Percentiles rank a stretch among this genome's conserved stretches.
Evolutionary conservation across 2,329 filamentous ascomycete species (phyloP).

Genomic region (Drechslerella coelobrocha): DNA sequence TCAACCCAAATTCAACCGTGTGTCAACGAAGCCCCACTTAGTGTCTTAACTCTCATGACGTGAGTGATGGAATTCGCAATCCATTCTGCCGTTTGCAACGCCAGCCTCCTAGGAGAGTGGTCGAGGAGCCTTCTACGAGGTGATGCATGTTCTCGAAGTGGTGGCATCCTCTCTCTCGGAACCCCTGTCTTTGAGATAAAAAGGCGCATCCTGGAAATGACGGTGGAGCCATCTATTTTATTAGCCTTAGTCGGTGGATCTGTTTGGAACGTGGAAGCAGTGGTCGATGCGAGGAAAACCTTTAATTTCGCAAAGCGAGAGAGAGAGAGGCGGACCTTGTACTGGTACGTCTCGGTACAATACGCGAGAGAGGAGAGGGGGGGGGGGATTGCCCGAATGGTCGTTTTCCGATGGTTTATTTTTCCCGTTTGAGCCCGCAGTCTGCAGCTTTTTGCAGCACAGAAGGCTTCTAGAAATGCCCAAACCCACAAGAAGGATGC

Average conservation of each 20-base stretch:
- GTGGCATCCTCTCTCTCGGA: slow-evolving; percentile 17
- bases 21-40: slow-evolving; percentile 47
- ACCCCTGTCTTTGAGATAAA: slow-evolving; percentile 24
- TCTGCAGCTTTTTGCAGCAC: slow-evolving; percentile 34
- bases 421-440: slow-evolving; percentile 25
- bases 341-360: slow-evolving; percentile 51
- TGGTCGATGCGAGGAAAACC: slow-evolving; percentile 39
- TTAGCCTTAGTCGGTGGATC: slow-evolving; percentile 34
- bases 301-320: slow-evolving; percentile 50
- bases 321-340: slow-evolving; percentile 43
- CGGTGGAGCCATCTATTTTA: slow-evolving; percentile 41
- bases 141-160: slow-evolving; percentile 29
- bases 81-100: slow-evolving; percentile 41
- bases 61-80: slow-evolving; percentile 50
- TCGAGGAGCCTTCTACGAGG: not conserved
- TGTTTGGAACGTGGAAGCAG: slow-evolving; percentile 49
- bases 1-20: slow-evolving; percentile 43
- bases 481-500: slow-evolving; percentile 12
- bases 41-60: slow-evolving; percentile 48
- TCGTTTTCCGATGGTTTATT: slow-evolving; percentile 20
- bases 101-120: slow-evolving; percentile 38
- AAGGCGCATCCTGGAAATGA: slow-evolving; percentile 31
- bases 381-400: slow-evolving; percentile 48
- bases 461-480: slow-evolving; percentile 49
- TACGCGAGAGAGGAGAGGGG: slow-evolving; percentile 49